These are phyloP conservation scores for Aquilaria sinensis DNA, from an alignment of 345 rosid genomes.

Conservation along the genomic window DNA sequence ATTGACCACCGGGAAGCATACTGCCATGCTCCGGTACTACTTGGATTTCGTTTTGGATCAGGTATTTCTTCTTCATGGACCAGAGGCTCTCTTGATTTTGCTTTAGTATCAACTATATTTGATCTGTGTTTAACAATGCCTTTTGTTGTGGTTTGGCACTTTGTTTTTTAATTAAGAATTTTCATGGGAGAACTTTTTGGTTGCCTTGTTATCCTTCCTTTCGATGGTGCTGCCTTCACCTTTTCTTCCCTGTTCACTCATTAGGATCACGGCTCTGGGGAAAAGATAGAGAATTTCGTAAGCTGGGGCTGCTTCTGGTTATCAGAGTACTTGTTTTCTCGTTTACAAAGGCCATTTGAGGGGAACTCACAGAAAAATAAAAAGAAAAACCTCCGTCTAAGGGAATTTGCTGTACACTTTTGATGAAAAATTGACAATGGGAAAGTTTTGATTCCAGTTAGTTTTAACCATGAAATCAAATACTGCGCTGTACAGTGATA, in stretches of 20 bases:
- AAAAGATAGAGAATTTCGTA: slow-evolving; percentile 17
- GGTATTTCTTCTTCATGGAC: slow-evolving; percentile 31
- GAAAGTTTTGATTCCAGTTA: too few relatives aligned
- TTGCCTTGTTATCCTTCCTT: slow-evolving; percentile 18
- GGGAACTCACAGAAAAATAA: too few relatives aligned
- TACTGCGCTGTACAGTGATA: too few relatives aligned
- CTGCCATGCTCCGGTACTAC: slow-evolving; percentile 39
- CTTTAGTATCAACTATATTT: neutral
- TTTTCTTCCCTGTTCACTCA: slow-evolving; percentile 9
- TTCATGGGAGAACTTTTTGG: slow-evolving; percentile 4
- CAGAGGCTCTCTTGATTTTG: neutral
- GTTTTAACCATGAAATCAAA: too few relatives aligned
- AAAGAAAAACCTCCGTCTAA: too few relatives aligned
- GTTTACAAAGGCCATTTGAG: too few relatives aligned
- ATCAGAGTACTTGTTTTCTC: slow-evolving; percentile 13
- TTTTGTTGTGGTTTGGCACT: too few relatives aligned
- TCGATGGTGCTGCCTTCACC: slow-evolving; percentile 15
- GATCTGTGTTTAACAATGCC: too few relatives aligned
- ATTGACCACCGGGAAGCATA: slow-evolving; percentile 39
- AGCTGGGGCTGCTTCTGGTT: neutral
- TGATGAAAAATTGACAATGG: too few relatives aligned
- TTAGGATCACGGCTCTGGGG: neutral
- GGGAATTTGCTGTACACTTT: too few relatives aligned
- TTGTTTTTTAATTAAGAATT: too few relatives aligned
- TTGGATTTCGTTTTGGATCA: slow-evolving; percentile 74